Evolutionary conservation across 352 stramenopile species (phyloP), one percentile per base, ranked within the genome.

Genomic region (Phytophthora ohioensis): DNA sequence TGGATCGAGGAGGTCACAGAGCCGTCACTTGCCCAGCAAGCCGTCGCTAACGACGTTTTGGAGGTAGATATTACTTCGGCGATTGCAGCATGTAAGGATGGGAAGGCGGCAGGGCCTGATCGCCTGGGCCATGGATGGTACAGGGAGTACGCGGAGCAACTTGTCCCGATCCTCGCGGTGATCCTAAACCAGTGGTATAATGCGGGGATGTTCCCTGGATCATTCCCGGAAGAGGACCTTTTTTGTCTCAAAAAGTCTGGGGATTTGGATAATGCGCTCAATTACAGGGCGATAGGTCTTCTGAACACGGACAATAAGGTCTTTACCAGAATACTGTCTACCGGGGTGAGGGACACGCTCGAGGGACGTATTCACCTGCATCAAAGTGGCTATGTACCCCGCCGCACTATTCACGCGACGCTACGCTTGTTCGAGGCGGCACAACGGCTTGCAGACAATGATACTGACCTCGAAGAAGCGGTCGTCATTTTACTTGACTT

Each of bases 401-500:
- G 63, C 0, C 21, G 64, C 0, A 48, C 32, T 1, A 54, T 71
- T 47, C 41, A 61, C 35, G 27, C 49, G 17, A 43, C 64, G 0
- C n/a, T 71, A 1, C 36, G 65, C 21, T 8, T 61, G 2, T 71
- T 64, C 35, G 21, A 52, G 27, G 52, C 39, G 3, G 38, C 48
- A 3, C 27, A 58, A 32, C 2, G 7, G 5, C n/a, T 61, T 27
- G 52, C n/a, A 1, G 46, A 43, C 2, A 10, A 48, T 6, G 62
- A 51, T 32, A 2, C 11, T 1, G 21, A 41, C 1, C 42, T 45
- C 2, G 17, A 15, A 5, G 41, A 49, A 1, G 61, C 61, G 13
- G 1, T 61, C 1, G 48, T 32, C 2, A 4, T 71, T 11, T 13
- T 71, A 3, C 54, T 71, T 0, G 45, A 71, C 13, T 71, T 71